Evolutionary conservation across 176 grass and related monocot genomes (phyloP).

Genomic region (Ensete glaucum): DNA sequence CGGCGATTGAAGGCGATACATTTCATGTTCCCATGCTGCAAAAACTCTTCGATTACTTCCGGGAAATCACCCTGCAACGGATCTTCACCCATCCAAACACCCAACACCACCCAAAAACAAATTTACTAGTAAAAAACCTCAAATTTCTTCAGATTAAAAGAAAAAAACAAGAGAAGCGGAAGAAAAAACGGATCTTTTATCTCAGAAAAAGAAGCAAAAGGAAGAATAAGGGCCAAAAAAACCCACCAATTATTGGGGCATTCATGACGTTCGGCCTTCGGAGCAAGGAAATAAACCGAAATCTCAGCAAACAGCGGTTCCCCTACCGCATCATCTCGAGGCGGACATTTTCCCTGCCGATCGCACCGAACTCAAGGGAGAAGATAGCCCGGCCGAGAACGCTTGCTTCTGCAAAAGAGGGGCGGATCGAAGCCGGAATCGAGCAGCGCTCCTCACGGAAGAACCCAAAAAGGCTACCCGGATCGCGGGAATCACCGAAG

Average conservation of each 20-base stretch:
- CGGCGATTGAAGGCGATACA: slow-evolving; percentile 88
- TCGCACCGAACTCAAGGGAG: not conserved
- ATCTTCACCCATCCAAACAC: slow-evolving; percentile 50
- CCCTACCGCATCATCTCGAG: not conserved
- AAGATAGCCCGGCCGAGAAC: not conserved
- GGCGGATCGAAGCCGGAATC: not conserved
- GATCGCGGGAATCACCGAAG: not conserved
- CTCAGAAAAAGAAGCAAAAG: not conserved
- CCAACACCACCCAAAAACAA: slow-evolving; percentile 15
- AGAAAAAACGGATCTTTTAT: not conserved
- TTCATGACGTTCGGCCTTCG: slow-evolving; percentile 40
- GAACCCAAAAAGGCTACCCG: not conserved
- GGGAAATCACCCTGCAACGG: slow-evolving; percentile 96
- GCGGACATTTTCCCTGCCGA: not conserved
- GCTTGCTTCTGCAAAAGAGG: not conserved
- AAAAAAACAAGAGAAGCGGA: slow-evolving; percentile 3
- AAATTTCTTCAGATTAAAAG: not conserved
- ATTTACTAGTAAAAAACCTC: not conserved
- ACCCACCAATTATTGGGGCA: slow-evolving; percentile 73
- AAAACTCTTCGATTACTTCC: slow-evolving; percentile 92
- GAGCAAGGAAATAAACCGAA: not conserved
- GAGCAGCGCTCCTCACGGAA: not conserved
- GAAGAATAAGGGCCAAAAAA: not conserved
- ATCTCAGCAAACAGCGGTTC: not conserved
- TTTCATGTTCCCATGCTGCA: slow-evolving; percentile 99